Evolutionary conservation across 2,329 filamentous ascomycete genomes (phyloP), one percentile per base, ranked within the genome.

Genomic region (Microthyrium microscopicum): DNA sequence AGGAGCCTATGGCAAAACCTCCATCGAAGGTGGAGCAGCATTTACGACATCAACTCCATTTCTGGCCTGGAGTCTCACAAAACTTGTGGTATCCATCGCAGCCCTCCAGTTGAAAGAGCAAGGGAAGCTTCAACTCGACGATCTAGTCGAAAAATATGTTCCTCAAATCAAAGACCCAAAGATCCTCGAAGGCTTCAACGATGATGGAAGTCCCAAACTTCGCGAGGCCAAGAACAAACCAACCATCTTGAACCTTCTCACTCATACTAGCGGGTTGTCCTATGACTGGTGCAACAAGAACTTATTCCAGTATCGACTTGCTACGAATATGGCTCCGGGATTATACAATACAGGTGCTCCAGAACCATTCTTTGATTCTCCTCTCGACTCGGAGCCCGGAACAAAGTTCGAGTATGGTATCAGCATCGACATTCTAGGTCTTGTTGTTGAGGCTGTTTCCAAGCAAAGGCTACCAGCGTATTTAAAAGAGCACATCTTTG

Each of bases 41-140:
- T 70, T 79, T 64, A 62, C 62, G 0, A 50, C 70, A 0, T 70
- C 79, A 26, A 70, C 58, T 6, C 53, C 70, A 1, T 78, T 73
- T 43, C 68, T 64, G 62, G 62, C 70, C 16, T 64, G 63, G 2
- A 64, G 60, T 1, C 67, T 62, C 44, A 66, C 61, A 1, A 56
- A 55, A 34, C 41, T 54, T n/a, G 44, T 53, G 24, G 50, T 51
- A 2, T 41, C 42, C 5, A 44, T 55, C 25, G 47, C 49, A 3
- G 38, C 46, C 8, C 35, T 56, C 19, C 54, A 57, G 31, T 46
- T 56, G 12, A 44, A 51, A 3, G 54, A 57, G 36, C 46, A 52
- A 30, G 50, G 50, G 15, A 55, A 50, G 29, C 42, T 56, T 15
- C 35, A 42, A 1, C 46, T 57, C 6, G 53, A 57, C 20, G 52